Evolutionary conservation across 305 asterid genomes (phyloP).

Genomic region (Solanum hybrid): DNA sequence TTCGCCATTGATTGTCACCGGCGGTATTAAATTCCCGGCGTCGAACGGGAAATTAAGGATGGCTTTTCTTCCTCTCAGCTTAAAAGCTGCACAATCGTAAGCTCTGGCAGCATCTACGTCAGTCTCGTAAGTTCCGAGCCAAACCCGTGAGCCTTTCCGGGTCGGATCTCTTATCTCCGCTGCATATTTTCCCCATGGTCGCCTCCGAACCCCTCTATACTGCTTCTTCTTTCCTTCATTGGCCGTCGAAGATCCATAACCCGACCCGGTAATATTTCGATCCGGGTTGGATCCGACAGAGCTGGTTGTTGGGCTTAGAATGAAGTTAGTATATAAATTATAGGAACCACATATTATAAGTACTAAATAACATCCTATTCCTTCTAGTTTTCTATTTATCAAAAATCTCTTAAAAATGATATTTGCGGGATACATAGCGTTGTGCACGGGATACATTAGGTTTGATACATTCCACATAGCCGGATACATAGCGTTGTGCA

Average conservation of each 20-base stretch:
- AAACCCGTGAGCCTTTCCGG: conserved; percentile 51
- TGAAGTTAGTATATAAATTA: neutral
- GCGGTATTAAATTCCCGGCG: conserved; percentile 46
- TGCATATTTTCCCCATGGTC: conserved; percentile 2
- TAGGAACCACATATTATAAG: no score
- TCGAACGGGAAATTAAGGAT: conserved; percentile 58
- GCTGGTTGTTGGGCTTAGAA: neutral
- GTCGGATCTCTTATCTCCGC: conserved; percentile 14
- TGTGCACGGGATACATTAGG: no score
- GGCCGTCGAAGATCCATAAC: neutral
- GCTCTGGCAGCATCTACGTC: conserved; percentile 65
- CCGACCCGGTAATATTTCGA: neutral
- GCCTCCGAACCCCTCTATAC: conserved; percentile 56
- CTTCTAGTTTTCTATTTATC: no score
- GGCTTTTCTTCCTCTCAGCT: conserved; percentile 55
- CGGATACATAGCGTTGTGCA: no score
- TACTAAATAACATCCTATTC: no score
- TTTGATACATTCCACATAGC: no score
- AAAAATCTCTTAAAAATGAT: no score
- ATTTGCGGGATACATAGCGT: no score
- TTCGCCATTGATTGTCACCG: conserved; percentile 1
- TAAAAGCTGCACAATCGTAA: conserved; percentile 67
- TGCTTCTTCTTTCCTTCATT: conserved; percentile 5
- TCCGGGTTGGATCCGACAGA: neutral
- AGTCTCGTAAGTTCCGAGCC: conserved; percentile 61